These are phyloP conservation scores for Chaetomiaceae sp. DNA, from an alignment of 2,329 filamentous ascomycete species.

Conservation along the genomic window DNA sequence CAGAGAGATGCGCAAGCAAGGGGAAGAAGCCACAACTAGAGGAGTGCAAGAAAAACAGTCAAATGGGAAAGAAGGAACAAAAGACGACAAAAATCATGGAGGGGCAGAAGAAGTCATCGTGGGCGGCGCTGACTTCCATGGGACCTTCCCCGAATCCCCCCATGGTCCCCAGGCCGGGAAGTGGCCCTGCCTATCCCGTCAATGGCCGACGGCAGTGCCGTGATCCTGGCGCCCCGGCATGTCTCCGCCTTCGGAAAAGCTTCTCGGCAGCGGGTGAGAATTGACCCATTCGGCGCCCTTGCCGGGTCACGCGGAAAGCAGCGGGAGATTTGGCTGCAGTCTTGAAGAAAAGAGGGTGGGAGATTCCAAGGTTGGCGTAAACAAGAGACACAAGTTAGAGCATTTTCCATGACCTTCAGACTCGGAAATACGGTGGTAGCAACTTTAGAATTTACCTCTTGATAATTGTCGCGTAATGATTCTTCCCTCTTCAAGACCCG, in stretches of 20 bases:
- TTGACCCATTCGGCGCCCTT: slow-evolving; percentile 16
- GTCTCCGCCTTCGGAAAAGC: slow-evolving; percentile 23
- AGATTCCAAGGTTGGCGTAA: too few relatives aligned
- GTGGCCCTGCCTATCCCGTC: slow-evolving; percentile 13
- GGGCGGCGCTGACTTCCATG: slow-evolving; percentile 4
- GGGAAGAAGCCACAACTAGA: neutral
- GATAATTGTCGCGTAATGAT: neutral
- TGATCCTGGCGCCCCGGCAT: slow-evolving; percentile 17
- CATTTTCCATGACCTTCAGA: too few relatives aligned
- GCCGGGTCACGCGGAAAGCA: slow-evolving; percentile 13
- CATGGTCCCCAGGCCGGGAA: slow-evolving; percentile 5
- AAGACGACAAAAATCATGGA: neutral
- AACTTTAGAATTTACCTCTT: too few relatives aligned
- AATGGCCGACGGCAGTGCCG: slow-evolving; percentile 26
- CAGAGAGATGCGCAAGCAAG: neutral
- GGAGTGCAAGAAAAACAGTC: neutral
- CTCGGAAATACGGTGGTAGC: too few relatives aligned
- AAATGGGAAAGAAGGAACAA: neutral
- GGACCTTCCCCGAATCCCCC: neutral
- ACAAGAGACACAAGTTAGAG: too few relatives aligned
- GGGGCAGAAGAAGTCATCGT: slow-evolving; percentile 7
- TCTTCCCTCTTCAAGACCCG: slow-evolving; percentile 1
- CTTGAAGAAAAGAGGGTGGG: too few relatives aligned
- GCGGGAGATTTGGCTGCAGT: too few relatives aligned
- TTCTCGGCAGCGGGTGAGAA: slow-evolving; percentile 24